Evolutionary conservation across 2,329 filamentous ascomycete species (phyloP).

Genomic region (Xylariaceae sp.): DNA sequence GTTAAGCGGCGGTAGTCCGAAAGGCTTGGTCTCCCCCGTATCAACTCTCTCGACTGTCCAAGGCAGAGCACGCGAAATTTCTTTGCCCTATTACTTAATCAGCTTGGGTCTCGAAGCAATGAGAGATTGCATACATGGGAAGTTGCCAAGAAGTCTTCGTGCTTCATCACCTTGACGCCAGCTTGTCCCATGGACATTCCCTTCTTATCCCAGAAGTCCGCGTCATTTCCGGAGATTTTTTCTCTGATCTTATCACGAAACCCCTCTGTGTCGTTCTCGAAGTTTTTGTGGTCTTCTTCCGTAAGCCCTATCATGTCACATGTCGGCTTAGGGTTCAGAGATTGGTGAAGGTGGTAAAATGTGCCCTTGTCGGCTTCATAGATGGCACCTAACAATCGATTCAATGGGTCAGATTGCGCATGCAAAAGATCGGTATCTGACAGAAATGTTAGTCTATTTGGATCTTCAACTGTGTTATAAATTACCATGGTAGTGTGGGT

Average conservation of each 20-base stretch:
- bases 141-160: not conserved
- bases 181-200: not conserved
- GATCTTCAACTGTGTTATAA: no score
- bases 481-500: no score
- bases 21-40: not conserved
- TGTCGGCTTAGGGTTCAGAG: not conserved
- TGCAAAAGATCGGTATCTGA: not conserved
- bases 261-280: not conserved
- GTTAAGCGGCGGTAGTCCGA: no score
- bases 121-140: not conserved
- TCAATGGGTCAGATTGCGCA: not conserved
- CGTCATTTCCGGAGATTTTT: not conserved
- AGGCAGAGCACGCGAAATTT: not conserved
- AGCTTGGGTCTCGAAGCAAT: not conserved
- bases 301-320: not conserved
- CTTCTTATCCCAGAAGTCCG: not conserved
- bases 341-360: not conserved
- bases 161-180: not conserved
- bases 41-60: not conserved
- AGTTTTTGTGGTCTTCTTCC: no score
- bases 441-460: no score
- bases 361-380: not conserved
- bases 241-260: not conserved
- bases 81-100: not conserved
- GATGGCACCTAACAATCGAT: not conserved